phyloP scores from a whole-genome alignment of 768 basidiomycete genomes.

The Hygrophoropsis aurantiaca region DNA sequence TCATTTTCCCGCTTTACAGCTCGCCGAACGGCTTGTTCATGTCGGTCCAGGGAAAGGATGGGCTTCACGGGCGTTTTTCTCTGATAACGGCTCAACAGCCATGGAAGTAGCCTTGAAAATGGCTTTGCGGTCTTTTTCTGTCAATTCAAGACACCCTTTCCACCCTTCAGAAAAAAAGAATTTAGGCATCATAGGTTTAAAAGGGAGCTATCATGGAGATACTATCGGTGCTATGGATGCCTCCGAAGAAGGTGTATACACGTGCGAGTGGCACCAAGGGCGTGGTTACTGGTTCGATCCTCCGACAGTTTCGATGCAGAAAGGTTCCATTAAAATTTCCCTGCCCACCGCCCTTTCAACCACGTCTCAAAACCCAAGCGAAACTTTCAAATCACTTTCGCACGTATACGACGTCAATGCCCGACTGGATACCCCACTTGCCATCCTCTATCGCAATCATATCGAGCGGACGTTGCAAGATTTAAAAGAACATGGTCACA shows the following conservation, averaged over 20 bases:
- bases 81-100: slow-evolving; percentile 93
- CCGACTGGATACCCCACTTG: slow-evolving; percentile 63
- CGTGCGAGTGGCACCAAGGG: slow-evolving; percentile 94
- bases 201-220: slow-evolving; percentile 96
- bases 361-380: slow-evolving; percentile 17
- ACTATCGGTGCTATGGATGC: slow-evolving; percentile 98
- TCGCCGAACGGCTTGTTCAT: slow-evolving; percentile 76
- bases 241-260: slow-evolving; percentile 86
- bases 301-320: slow-evolving; percentile 69
- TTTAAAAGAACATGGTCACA: slow-evolving; percentile 41
- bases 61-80: slow-evolving; percentile 90
- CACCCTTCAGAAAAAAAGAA: slow-evolving; percentile 40
- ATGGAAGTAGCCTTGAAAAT: slow-evolving; percentile 99
- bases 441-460: slow-evolving; percentile 58
- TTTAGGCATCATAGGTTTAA: slow-evolving; percentile 80
- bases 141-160: slow-evolving; percentile 35
- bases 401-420: slow-evolving; percentile 69
- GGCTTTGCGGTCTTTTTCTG: slow-evolving; percentile 75
- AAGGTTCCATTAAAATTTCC: slow-evolving; percentile 54
- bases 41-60: slow-evolving; percentile 84
- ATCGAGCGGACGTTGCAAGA: slow-evolving; percentile 50
- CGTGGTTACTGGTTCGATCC: slow-evolving; percentile 95
- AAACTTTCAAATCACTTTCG: slow-evolving; percentile 41
- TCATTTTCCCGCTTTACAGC: slow-evolving; percentile 79
- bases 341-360: slow-evolving; percentile 51